Evolutionary conservation across 1,284 basidiomycete species (phyloP).

Genomic region (Moesziomyces antarcticus): DNA sequence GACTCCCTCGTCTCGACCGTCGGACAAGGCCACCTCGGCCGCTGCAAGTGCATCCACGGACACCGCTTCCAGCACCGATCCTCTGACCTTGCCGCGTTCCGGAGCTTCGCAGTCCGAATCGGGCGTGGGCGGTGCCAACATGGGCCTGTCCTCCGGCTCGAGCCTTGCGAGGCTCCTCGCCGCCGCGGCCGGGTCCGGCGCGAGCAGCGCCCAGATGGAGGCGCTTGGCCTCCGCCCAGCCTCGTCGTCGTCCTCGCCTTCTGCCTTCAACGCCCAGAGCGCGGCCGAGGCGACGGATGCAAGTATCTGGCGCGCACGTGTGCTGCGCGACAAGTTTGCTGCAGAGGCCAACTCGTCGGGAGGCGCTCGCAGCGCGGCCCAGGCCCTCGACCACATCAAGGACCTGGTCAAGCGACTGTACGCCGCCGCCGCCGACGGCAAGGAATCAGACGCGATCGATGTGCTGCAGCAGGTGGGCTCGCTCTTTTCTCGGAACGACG

Average conservation of each 20-base stretch:
- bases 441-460: slow-evolving; percentile 60
- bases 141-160: slow-evolving; percentile 22
- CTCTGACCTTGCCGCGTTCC: slow-evolving; percentile 24
- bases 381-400: slow-evolving; percentile 57
- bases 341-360: slow-evolving; percentile 46
- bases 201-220: slow-evolving; percentile 15
- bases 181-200: slow-evolving; percentile 27
- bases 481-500: slow-evolving; percentile 77
- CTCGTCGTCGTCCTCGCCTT: slow-evolving; percentile 19
- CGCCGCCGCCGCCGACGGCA: slow-evolving; percentile 70
- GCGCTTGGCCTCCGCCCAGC: slow-evolving; percentile 16
- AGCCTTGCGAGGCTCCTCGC: slow-evolving; percentile 40
- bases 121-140: slow-evolving; percentile 11
- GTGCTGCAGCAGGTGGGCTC: slow-evolving; percentile 79
- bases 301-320: slow-evolving; percentile 61
- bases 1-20: slow-evolving; percentile 74
- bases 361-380: slow-evolving; percentile 49
- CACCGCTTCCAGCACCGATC: slow-evolving; percentile 14
- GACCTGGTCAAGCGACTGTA: slow-evolving; percentile 41
- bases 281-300: slow-evolving; percentile 51
- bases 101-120: slow-evolving; percentile 8
- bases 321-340: slow-evolving; percentile 52
- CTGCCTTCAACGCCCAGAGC: slow-evolving; percentile 31
- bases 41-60: slow-evolving; percentile 78
- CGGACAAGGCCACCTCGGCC: slow-evolving; percentile 82